A percentile compares a stretch with the other conserved stretches of the same genome.
Evolutionary conservation across 1,284 basidiomycete genomes (phyloP).

Genomic region (Sanguinoderma infundibulare): DNA sequence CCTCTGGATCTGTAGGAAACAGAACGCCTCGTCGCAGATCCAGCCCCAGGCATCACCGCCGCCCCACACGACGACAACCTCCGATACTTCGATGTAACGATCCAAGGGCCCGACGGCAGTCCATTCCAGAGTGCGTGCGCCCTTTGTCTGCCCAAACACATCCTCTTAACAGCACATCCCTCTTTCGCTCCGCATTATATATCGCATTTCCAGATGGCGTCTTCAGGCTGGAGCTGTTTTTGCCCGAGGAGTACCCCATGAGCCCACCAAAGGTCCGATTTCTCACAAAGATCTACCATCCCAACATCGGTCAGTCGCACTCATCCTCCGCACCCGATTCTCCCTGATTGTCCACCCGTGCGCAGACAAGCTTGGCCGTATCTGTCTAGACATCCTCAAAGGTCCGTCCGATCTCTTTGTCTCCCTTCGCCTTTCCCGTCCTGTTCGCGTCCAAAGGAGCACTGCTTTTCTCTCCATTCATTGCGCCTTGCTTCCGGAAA

Average conservation of each 20-base stretch:
- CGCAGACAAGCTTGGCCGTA: conserved; percentile 94
- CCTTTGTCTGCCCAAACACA: neutral
- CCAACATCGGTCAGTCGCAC: conserved; percentile 87
- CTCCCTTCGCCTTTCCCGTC: neutral
- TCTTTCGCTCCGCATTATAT: neutral
- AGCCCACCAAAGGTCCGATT: conserved; percentile 98
- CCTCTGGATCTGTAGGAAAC: conserved; percentile 74
- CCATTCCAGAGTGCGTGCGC: conserved; percentile 86
- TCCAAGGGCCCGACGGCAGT: conserved; percentile 91
- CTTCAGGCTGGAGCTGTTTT: conserved; percentile 95
- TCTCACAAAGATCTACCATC: conserved; percentile 99
- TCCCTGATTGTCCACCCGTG: conserved; percentile 2
- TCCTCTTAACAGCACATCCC: neutral
- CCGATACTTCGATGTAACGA: conserved; percentile 98
- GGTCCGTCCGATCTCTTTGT: conserved; percentile 47
- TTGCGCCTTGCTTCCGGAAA: no score
- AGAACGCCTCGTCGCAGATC: conserved; percentile 93
- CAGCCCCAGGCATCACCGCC: conserved; percentile 95
- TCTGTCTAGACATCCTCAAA: conserved; percentile 98
- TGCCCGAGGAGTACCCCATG: conserved; percentile 99
- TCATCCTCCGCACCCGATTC: neutral
- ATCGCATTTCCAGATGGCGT: conserved; percentile 70
- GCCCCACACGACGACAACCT: conserved; percentile 97
- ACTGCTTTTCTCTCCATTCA: no score
- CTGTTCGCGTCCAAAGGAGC: neutral